These are phyloP conservation scores for Chaetomiaceae sp. DNA, from an alignment of 2,329 filamentous ascomycete genomes.

Conservation along the genomic window DNA sequence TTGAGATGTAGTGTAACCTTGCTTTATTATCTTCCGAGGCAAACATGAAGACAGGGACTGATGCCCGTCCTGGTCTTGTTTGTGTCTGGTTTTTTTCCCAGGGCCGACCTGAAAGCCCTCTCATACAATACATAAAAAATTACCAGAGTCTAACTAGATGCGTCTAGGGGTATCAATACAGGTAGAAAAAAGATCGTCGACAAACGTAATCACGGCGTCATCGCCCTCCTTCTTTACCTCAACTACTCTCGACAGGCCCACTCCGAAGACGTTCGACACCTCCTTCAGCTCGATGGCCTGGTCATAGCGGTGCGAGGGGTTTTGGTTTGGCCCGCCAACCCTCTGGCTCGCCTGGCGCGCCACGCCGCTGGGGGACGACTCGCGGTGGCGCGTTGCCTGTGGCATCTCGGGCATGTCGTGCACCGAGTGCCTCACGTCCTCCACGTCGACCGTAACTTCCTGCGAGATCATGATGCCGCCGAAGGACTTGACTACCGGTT, in stretches of 20 bases:
- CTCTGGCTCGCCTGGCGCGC: constrained; percentile 5
- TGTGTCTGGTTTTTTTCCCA: background rate
- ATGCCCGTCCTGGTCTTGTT: too few species aligned
- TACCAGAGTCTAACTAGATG: constrained; percentile 1
- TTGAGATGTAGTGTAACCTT: too few species aligned
- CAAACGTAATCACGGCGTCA: constrained; percentile 36
- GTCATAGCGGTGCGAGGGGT: background rate
- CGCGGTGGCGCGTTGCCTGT: constrained; percentile 9
- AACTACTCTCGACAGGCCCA: constrained; percentile 27
- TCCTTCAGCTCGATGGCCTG: constrained; percentile 16
- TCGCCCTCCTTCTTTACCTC: constrained; percentile 30
- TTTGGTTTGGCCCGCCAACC: background rate
- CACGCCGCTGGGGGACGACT: constrained; percentile 10
- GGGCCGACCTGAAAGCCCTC: background rate
- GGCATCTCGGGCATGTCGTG: constrained; percentile 21
- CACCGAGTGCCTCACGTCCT: constrained; percentile 27
- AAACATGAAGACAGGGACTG: too few species aligned
- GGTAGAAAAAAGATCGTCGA: constrained; percentile 39
- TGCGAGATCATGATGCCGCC: constrained; percentile 60
- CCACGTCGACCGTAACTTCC: constrained; percentile 53
- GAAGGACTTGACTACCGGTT: constrained; percentile 26
- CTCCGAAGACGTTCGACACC: constrained; percentile 26
- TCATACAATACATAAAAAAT: background rate
- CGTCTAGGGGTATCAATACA: constrained; percentile 13
- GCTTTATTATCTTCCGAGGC: too few species aligned